These are phyloP conservation scores for Hanseniaspora gamundiae DNA, from an alignment of 1,139 yeast species.

Conservation along the genomic window DNA sequence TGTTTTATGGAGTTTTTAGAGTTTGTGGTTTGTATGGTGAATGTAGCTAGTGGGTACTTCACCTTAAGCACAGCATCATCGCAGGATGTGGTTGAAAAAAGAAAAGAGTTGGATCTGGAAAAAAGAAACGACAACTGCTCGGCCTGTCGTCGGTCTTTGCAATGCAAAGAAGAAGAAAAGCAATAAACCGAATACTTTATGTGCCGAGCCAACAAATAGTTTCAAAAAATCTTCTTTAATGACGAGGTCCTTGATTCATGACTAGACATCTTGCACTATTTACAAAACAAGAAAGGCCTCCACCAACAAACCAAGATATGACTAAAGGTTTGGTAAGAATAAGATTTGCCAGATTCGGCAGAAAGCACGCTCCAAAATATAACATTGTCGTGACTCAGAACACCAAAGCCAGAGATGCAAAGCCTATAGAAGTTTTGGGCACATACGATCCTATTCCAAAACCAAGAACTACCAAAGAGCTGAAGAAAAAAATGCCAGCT, in stretches of 20 bases:
- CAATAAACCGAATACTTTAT: no score
- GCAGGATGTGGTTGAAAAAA: no score
- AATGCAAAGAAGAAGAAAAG: no score
- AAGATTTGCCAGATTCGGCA: slow-evolving; percentile 86
- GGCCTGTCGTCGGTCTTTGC: no score
- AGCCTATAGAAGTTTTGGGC: slow-evolving; percentile 92
- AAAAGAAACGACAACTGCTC: not conserved
- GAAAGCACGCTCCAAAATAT: slow-evolving; percentile 76
- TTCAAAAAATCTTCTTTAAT: no score
- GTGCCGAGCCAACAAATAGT: no score
- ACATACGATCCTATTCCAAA: slow-evolving; percentile 83
- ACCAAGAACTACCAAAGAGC: slow-evolving; percentile 47
- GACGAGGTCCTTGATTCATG: no score
- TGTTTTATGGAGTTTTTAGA: not conserved
- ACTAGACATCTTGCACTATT: no score
- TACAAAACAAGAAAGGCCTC: not conserved
- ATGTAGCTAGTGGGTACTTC: no score
- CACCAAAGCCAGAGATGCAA: slow-evolving; percentile 53
- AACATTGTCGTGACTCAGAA: slow-evolving; percentile 69
- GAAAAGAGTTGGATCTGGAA: not conserved
- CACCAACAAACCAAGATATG: not conserved
- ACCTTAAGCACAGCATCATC: no score
- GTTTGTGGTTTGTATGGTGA: no score
- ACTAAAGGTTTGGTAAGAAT: slow-evolving; percentile 25
- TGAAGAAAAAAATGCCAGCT: slow-evolving; percentile 46